These are phyloP conservation scores for Sphagnum tenellum DNA, from an alignment of 225 moss, liverwort and hornwort species.

Conservation along the genomic window DNA sequence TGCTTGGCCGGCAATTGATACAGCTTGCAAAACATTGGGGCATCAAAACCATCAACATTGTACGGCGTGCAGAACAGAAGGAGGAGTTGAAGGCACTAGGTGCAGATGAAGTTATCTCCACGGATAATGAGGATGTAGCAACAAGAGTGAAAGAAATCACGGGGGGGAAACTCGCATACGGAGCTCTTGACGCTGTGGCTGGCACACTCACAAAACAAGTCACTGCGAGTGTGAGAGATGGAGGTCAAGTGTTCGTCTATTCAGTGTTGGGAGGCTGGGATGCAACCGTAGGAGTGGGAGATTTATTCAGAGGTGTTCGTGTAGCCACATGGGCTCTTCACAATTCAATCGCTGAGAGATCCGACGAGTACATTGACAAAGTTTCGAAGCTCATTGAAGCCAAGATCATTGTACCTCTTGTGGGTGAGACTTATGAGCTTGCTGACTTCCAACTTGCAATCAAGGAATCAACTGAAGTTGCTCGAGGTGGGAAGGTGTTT, in stretches of 20 bases:
- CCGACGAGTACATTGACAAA: too few relatives aligned
- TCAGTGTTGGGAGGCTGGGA: conserved; percentile 39
- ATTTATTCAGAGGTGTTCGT: too few relatives aligned
- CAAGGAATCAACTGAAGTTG: too few relatives aligned
- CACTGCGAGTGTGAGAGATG: conserved; percentile 38
- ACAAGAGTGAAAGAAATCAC: conserved; percentile 32
- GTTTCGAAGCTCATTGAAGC: too few relatives aligned
- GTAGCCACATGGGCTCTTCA: too few relatives aligned
- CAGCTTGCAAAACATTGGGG: conserved; percentile 49
- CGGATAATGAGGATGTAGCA: conserved; percentile 36
- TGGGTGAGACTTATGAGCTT: too few relatives aligned
- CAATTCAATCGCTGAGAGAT: too few relatives aligned
- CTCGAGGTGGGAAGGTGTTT: too few relatives aligned
- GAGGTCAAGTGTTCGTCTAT: conserved; percentile 49
- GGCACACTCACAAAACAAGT: conserved; percentile 41
- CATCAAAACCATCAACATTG: conserved; percentile 47
- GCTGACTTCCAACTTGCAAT: too few relatives aligned
- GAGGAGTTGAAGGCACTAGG: conserved; percentile 35
- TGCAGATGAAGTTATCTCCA: conserved; percentile 43
- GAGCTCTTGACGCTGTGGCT: conserved; percentile 37
- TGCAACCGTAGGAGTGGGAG: background rate
- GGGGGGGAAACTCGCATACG: conserved; percentile 31
- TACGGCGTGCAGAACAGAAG: conserved; percentile 39
- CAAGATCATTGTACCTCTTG: too few relatives aligned
- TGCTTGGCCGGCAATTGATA: conserved; percentile 43